A percentile compares a stretch with the other conserved stretches of the same genome.
Conservation (phyloP, 208 protist species). For the Kentomonas sorsogonicus region DNA sequence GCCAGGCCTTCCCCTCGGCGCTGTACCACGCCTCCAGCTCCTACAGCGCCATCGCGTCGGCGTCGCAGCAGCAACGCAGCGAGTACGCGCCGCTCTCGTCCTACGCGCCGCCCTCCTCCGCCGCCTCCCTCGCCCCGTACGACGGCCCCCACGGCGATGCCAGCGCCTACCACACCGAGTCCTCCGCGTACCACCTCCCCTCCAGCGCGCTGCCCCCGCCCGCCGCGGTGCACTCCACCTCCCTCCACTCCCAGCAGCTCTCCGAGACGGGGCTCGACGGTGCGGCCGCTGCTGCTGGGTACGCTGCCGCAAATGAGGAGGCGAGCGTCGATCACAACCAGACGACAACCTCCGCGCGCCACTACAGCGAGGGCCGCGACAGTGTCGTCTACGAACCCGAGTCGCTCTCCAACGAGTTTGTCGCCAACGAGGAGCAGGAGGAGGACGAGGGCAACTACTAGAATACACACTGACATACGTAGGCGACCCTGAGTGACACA, state of each 20-base stretch:
- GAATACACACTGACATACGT: background rate
- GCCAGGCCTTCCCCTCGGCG: constrained; percentile 27
- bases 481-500: no score
- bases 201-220: constrained; percentile 13
- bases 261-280: constrained; percentile 15
- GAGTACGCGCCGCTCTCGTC: constrained; percentile 24
- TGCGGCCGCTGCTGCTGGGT: background rate
- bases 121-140: background rate
- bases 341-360: constrained; percentile 1
- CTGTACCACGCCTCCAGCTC: constrained; percentile 12
- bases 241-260: constrained; percentile 17
- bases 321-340: constrained; percentile 10
- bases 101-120: background rate
- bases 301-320: constrained; percentile 16
- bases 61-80: constrained; percentile 9
- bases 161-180: no score
- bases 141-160: no score
- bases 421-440: constrained; percentile 45
- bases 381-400: constrained; percentile 25
- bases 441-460: constrained; percentile 15
- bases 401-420: constrained; percentile 40
- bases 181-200: constrained; percentile 7
- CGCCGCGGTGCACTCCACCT: constrained; percentile 19
- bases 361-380: constrained; percentile 16
- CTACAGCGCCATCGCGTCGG: constrained; percentile 39